A percentile compares a stretch with the other conserved stretches of the same genome.
phyloP scores from a whole-genome alignment of 2,329 filamentous ascomycete genomes.

The Leptographium procerum region DNA sequence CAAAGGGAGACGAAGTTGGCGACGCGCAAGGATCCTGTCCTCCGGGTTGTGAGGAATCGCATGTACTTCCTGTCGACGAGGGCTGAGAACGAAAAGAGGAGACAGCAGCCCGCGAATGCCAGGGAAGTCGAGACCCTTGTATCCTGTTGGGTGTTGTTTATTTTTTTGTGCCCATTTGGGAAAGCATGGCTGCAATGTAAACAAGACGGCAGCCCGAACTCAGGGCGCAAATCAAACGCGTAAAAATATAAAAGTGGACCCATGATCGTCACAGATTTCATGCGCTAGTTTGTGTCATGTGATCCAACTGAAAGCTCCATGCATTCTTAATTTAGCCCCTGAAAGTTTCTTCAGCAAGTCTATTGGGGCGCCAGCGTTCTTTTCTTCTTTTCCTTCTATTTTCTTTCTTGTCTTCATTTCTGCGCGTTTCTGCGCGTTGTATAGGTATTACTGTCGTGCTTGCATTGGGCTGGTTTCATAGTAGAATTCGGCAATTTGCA shows the following conservation, averaged over 20 bases:
- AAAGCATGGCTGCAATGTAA: constrained; percentile 10
- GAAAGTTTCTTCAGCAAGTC: no score
- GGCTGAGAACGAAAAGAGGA: not conserved
- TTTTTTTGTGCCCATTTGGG: constrained; percentile 5
- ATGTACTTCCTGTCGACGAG: not conserved
- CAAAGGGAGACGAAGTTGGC: not conserved
- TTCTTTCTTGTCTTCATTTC: no score
- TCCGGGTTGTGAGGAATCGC: not conserved
- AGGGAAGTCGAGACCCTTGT: not conserved
- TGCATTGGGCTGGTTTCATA: no score
- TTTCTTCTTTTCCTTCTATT: no score
- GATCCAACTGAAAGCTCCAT: not conserved
- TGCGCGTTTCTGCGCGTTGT: no score
- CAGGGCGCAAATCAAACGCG: not conserved
- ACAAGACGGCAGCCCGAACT: constrained; percentile 4
- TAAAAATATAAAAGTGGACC: not conserved
- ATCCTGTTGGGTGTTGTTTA: not conserved
- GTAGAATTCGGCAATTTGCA: no score
- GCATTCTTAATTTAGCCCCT: no score
- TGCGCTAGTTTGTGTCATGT: not conserved
- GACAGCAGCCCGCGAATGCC: not conserved
- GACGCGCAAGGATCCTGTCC: constrained; percentile 10
- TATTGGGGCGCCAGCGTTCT: no score
- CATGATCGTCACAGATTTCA: not conserved
- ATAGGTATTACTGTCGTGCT: no score